A percentile compares a stretch with the other conserved stretches of the same genome.
Conservation (phyloP, 208 protist genomes). For the Entamoeba invadens region DNA sequence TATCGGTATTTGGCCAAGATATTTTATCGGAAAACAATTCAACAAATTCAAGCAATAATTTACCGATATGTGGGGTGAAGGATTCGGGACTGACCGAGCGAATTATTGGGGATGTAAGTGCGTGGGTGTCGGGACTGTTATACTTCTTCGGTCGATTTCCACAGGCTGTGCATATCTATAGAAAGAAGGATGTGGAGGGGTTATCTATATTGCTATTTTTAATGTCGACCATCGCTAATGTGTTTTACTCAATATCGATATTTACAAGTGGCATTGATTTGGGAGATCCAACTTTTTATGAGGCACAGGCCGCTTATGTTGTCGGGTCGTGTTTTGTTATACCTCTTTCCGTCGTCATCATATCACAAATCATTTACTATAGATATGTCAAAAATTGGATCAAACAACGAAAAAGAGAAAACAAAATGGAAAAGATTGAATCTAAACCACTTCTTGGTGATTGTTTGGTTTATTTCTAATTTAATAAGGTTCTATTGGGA, state of each 20-base stretch:
- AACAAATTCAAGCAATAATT: too few relatives aligned
- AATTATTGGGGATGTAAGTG: background rate
- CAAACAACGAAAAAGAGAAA: background rate
- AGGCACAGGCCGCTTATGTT: background rate
- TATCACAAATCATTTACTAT: background rate
- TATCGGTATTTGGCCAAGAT: background rate
- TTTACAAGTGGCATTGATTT: background rate
- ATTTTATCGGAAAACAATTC: too few relatives aligned
- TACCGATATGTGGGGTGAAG: background rate
- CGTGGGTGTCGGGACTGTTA: background rate
- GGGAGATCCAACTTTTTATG: background rate
- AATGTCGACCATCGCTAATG: background rate
- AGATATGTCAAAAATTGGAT: background rate
- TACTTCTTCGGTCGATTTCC: background rate
- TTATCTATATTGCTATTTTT: background rate
- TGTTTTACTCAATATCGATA: background rate
- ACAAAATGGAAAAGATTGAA: too few relatives aligned
- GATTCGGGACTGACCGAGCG: background rate
- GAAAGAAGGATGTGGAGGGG: background rate
- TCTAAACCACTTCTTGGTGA: too few relatives aligned
- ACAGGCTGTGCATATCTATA: background rate
- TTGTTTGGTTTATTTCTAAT: too few relatives aligned
- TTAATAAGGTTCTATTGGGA: too few relatives aligned
- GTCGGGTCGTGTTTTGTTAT: background rate
- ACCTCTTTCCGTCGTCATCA: background rate